Conservation (phyloP, 1,284 basidiomycete species). For the Clitocybe nebularis region DNA sequence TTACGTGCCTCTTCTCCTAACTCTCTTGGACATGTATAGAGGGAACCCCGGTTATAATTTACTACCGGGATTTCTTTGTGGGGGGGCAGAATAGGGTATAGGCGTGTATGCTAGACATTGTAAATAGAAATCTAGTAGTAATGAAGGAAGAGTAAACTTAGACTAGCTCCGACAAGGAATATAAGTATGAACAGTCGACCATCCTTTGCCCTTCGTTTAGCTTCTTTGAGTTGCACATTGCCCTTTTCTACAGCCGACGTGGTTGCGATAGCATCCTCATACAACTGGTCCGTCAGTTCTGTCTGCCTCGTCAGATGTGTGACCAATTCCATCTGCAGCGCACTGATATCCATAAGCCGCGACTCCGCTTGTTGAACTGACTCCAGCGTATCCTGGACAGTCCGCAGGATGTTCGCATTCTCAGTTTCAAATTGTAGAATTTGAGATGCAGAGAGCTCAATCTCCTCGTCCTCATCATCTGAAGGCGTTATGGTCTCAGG, state of each 20-base stretch:
- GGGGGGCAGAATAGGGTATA: not conserved
- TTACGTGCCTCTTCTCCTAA: slow-evolving; percentile 28
- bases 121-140: slow-evolving; percentile 51
- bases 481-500: slow-evolving; percentile 34
- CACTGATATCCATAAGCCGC: slow-evolving; percentile 84
- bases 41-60: not conserved
- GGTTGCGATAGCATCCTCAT: slow-evolving; percentile 84
- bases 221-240: slow-evolving; percentile 82
- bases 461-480: slow-evolving; percentile 70
- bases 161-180: slow-evolving; percentile 83
- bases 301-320: slow-evolving; percentile 83
- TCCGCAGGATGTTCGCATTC: slow-evolving; percentile 79
- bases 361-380: slow-evolving; percentile 88
- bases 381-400: slow-evolving; percentile 79
- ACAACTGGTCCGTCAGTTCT: slow-evolving; percentile 85
- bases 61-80: not conserved
- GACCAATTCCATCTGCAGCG: slow-evolving; percentile 85
- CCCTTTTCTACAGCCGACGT: slow-evolving; percentile 83
- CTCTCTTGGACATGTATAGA: slow-evolving; percentile 10
- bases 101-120: slow-evolving; percentile 13
- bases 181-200: slow-evolving; percentile 80
- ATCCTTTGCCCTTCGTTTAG: slow-evolving; percentile 77
- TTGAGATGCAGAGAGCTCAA: slow-evolving; percentile 77
- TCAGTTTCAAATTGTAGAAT: slow-evolving; percentile 90
- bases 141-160: slow-evolving; percentile 85